phyloP scores from a whole-genome alignment of 352 stramenopile genomes.

The Phytopythium boreale region DNA sequence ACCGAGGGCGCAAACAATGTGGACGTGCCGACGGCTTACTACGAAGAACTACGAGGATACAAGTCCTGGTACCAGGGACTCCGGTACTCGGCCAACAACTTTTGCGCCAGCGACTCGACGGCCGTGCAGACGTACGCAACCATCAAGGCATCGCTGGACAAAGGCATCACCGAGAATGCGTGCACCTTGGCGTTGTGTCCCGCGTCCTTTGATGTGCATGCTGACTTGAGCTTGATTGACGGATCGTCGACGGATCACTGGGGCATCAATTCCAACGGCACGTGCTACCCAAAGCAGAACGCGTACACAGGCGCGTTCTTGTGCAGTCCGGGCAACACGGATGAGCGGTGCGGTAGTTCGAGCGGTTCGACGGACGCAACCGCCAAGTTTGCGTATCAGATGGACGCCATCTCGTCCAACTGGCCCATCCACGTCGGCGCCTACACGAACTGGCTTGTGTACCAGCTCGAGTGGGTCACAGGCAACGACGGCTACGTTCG shows the following conservation, averaged over 20 bases:
- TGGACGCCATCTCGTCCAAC: too few species aligned
- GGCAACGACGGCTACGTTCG: constrained; percentile 52
- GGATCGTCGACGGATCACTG: constrained; percentile 25
- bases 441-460: constrained; percentile 80
- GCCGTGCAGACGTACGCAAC: constrained; percentile 33
- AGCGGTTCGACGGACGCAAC: constrained; percentile 16
- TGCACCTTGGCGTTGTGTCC: constrained; percentile 40
- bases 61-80: constrained; percentile 74
- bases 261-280: constrained; percentile 61
- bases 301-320: constrained; percentile 55
- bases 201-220: constrained; percentile 49
- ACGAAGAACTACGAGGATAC: constrained; percentile 43
- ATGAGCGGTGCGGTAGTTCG: constrained; percentile 21
- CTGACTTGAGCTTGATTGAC: constrained; percentile 39
- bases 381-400: constrained; percentile 42
- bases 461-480: constrained; percentile 71
- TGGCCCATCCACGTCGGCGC: constrained; percentile 71
- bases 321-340: constrained; percentile 51
- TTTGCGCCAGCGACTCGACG: constrained; percentile 23
- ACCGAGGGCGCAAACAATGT: constrained; percentile 40
- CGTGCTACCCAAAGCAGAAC: constrained; percentile 60
- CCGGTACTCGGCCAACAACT: constrained; percentile 56
- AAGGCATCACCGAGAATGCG: constrained; percentile 45
- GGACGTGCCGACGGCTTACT: constrained; percentile 37
- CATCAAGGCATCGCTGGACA: constrained; percentile 29